phyloP scores from a whole-genome alignment of 1,284 basidiomycete genomes.

The Earliella scabrosa region DNA sequence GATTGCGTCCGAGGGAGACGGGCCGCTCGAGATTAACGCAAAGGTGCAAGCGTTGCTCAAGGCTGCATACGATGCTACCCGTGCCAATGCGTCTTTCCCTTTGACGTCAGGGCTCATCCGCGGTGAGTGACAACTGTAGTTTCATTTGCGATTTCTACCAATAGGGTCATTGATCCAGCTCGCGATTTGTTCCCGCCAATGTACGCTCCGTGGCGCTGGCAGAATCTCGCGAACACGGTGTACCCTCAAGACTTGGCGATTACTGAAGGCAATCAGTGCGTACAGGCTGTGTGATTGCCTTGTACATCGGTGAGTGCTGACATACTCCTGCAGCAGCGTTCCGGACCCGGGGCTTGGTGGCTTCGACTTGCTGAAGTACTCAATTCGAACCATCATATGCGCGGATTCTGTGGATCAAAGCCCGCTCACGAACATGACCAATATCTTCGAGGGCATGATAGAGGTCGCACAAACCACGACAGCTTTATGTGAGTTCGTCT shows the following conservation, averaged over 20 bases:
- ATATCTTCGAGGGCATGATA: constrained; percentile 21
- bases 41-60: constrained; percentile 10
- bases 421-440: constrained; percentile 11
- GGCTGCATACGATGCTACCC: constrained; percentile 9
- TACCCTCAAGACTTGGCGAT: constrained; percentile 5
- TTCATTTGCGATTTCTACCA: too few species aligned
- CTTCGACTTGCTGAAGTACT: background rate
- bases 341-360: too few species aligned
- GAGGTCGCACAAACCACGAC: constrained; percentile 13
- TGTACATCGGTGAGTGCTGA: background rate
- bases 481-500: constrained; percentile 18
- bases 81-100: constrained; percentile 3
- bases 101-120: constrained; percentile 10
- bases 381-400: constrained; percentile 16
- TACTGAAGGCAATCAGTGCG: too few species aligned
- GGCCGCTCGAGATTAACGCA: constrained; percentile 6
- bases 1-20: constrained; percentile 1
- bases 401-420: constrained; percentile 22
- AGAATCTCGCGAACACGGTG: constrained; percentile 1
- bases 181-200: background rate
- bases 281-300: too few species aligned
- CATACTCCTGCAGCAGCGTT: background rate
- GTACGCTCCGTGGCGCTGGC: background rate
- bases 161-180: background rate
- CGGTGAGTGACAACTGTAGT: background rate